Conservation (phyloP, 306 rosid species). For the Cicer arietinum region DNA sequence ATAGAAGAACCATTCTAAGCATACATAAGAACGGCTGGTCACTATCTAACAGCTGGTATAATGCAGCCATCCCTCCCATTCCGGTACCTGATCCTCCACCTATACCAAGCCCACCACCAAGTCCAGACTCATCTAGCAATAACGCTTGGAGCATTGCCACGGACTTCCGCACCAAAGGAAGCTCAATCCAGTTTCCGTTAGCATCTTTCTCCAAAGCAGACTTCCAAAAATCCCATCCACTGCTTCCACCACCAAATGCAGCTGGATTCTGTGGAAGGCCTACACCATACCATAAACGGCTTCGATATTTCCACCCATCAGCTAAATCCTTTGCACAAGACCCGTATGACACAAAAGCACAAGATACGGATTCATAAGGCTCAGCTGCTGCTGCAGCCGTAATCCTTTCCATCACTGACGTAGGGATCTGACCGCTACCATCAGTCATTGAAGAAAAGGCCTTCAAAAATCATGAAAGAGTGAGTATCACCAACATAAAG, state of each 20-base stretch:
- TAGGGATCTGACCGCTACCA: slow-evolving; percentile 78
- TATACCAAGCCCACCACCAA: slow-evolving; percentile 99
- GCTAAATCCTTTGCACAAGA: slow-evolving; percentile 83
- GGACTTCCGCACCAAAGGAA: slow-evolving; percentile 89
- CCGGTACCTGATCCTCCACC: slow-evolving; percentile 99
- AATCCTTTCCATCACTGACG: slow-evolving; percentile 79
- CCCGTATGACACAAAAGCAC: slow-evolving; percentile 98
- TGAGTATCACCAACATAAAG: slow-evolving; percentile 45
- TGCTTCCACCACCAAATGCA: slow-evolving; percentile 89
- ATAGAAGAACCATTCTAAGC: slow-evolving; percentile 98
- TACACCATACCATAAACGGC: slow-evolving; percentile 95
- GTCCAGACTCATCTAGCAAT: slow-evolving; percentile 95
- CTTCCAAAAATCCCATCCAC: slow-evolving; percentile 90
- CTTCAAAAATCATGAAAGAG: slow-evolving; percentile 54
- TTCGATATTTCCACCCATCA: slow-evolving; percentile 92
- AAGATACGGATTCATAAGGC: slow-evolving; percentile 88
- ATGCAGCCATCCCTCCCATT: slow-evolving; percentile 98
- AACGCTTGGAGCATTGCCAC: slow-evolving; percentile 99
- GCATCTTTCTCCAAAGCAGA: slow-evolving; percentile 86
- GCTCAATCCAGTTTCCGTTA: slow-evolving; percentile 86
- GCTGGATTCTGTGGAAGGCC: slow-evolving; percentile 69
- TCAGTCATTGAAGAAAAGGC: slow-evolving; percentile 87
- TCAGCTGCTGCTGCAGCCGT: slow-evolving; percentile 99
- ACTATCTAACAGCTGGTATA: slow-evolving; percentile 96
- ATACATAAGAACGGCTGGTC: slow-evolving; percentile 98